These are phyloP conservation scores for Colletotrichum euphorbiae DNA, from an alignment of 2,329 filamentous ascomycete genomes.

Conservation along the genomic window DNA sequence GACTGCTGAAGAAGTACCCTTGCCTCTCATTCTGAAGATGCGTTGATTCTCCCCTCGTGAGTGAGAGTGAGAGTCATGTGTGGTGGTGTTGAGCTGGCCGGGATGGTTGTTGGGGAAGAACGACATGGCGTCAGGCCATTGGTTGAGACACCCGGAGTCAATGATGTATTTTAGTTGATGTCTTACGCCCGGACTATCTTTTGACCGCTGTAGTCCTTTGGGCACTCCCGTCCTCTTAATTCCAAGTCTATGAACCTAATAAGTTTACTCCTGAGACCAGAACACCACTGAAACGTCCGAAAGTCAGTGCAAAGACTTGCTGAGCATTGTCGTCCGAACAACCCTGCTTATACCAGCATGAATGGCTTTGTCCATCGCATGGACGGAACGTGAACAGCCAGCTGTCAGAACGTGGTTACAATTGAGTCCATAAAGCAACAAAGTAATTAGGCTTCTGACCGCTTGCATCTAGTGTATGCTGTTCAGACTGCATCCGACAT, in stretches of 20 bases:
- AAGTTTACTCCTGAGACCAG: not conserved
- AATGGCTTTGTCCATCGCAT: not conserved
- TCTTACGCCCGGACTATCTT: conserved; percentile 30
- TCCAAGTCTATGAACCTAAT: conserved; percentile 15
- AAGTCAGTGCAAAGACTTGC: not conserved
- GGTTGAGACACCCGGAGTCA: conserved; percentile 24
- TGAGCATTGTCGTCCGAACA: not conserved
- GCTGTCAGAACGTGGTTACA: not conserved
- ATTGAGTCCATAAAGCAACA: too few species aligned
- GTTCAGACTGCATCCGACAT: too few species aligned
- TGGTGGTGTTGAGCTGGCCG: conserved; percentile 1
- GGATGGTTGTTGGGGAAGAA: conserved; percentile 15
- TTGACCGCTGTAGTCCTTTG: conserved; percentile 17
- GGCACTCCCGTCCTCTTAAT: not conserved
- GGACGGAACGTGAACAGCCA: not conserved
- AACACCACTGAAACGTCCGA: conserved; percentile 26
- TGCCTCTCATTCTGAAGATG: conserved; percentile 34
- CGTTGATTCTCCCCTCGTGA: not conserved
- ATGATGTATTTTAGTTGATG: conserved; percentile 24
- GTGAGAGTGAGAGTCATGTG: conserved; percentile 10
- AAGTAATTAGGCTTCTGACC: too few species aligned
- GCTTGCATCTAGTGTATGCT: too few species aligned
- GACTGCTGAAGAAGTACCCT: conserved; percentile 24
- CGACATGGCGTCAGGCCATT: conserved; percentile 27
- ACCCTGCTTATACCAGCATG: not conserved